Percentiles rank a stretch among this genome's conserved stretches.
Conservation (phyloP, 257 asterid genomes). For the Echium plantagineum region DNA sequence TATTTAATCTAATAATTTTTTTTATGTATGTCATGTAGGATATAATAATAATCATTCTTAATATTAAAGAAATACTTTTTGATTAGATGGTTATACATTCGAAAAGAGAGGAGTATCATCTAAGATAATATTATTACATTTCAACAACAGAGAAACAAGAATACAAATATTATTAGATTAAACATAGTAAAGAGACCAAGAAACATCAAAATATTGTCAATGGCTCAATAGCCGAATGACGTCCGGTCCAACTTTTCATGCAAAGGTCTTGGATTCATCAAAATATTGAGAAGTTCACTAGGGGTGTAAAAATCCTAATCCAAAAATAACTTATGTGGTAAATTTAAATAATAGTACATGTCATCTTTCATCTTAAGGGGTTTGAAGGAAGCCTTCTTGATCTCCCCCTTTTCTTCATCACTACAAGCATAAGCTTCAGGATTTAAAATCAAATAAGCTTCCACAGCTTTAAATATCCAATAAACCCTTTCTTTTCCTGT, state of each 20-base stretch:
- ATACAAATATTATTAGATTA: neutral
- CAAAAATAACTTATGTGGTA: neutral
- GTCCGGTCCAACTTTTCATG: too few species aligned
- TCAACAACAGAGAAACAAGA: neutral
- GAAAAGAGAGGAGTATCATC: too few species aligned
- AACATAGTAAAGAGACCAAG: neutral
- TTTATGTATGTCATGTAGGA: too few species aligned
- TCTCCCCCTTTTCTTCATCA: neutral
- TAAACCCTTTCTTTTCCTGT: constrained; percentile 4
- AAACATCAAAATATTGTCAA: neutral
- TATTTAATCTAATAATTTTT: too few species aligned
- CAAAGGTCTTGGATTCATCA: too few species aligned
- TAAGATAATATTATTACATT: neutral
- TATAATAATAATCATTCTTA: too few species aligned
- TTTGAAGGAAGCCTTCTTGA: neutral
- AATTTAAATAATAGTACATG: neutral
- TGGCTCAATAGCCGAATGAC: too few species aligned
- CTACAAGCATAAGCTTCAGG: constrained; percentile 10
- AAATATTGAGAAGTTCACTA: neutral
- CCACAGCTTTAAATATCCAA: constrained; percentile 10
- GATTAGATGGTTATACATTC: too few species aligned
- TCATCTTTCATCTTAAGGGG: neutral
- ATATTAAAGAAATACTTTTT: too few species aligned
- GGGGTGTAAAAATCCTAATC: neutral
- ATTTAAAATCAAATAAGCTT: constrained; percentile 10